These are phyloP conservation scores for Cercospora nicotianae DNA, from an alignment of 2,329 filamentous ascomycete genomes.

Conservation along the genomic window DNA sequence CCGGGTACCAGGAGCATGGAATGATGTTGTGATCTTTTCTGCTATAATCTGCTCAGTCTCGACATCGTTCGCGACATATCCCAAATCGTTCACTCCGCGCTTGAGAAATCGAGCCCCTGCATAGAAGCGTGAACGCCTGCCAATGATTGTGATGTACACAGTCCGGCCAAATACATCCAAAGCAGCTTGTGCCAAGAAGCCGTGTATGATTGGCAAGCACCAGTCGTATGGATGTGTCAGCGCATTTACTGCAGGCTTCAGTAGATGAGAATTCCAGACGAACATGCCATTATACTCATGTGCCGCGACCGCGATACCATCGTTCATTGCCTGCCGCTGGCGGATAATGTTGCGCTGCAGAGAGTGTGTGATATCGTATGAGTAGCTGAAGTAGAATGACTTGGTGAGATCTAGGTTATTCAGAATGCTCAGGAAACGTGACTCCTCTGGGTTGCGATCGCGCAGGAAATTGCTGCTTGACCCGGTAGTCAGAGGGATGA, in stretches of 20 bases:
- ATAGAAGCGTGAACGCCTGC: conserved; percentile 86
- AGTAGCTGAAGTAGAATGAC: conserved; percentile 98
- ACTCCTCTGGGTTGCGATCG: conserved; percentile 86
- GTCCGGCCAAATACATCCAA: conserved; percentile 76
- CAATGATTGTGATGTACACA: conserved; percentile 91
- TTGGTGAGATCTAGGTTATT: conserved; percentile 86
- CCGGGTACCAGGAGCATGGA: conserved; percentile 83
- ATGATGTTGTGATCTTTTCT: conserved; percentile 90
- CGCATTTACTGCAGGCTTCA: conserved; percentile 68
- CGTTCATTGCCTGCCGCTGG: conserved; percentile 69
- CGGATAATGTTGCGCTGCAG: conserved; percentile 87
- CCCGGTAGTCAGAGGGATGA: conserved; percentile 79
- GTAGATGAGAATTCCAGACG: conserved; percentile 91
- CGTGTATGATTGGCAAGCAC: conserved; percentile 94
- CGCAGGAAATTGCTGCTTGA: conserved; percentile 66
- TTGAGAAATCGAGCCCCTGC: conserved; percentile 93
- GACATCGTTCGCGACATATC: conserved; percentile 96
- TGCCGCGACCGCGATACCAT: conserved; percentile 58
- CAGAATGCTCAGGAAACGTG: conserved; percentile 82
- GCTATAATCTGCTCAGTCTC: conserved; percentile 98
- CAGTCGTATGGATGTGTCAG: conserved; percentile 87
- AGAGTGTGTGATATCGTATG: conserved; percentile 91
- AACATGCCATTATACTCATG: conserved; percentile 90
- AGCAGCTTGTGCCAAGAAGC: conserved; percentile 87
- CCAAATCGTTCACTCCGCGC: conserved; percentile 88